phyloP scores from a whole-genome alignment of 495 filamentous ascomycete genomes.

The Halenospora varia region DNA sequence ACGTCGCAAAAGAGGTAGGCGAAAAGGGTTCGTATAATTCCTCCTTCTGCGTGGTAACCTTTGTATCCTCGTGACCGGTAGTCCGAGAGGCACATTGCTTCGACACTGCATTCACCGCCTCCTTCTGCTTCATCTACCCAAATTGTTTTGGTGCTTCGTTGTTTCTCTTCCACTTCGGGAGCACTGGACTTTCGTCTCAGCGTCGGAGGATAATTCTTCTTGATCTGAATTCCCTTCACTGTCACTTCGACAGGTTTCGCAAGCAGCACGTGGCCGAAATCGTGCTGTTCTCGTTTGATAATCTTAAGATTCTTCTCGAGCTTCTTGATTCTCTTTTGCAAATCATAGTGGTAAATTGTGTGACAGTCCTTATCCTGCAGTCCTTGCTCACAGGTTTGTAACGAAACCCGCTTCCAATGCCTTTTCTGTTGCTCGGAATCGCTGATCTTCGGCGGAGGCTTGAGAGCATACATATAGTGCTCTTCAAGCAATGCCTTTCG shows the following conservation, averaged over 20 bases:
- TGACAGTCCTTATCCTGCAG: conserved; percentile 86
- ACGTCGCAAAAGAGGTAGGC: conserved; percentile 91
- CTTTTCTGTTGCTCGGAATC: conserved; percentile 64
- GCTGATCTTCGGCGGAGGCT: conserved; percentile 8
- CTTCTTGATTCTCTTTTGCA: conserved; percentile 89
- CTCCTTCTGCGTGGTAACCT: conserved; percentile 89
- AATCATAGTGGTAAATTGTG: conserved; percentile 86
- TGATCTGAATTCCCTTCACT: conserved; percentile 70
- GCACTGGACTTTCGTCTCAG: conserved; percentile 22
- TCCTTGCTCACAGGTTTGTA: conserved; percentile 81
- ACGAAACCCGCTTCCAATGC: conserved; percentile 75
- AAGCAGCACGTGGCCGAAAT: conserved; percentile 82
- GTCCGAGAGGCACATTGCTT: conserved; percentile 86
- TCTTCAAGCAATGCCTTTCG: conserved; percentile 93
- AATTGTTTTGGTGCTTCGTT: conserved; percentile 66
- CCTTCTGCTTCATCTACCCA: conserved; percentile 76
- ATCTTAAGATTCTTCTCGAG: conserved; percentile 81
- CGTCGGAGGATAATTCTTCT: conserved; percentile 28
- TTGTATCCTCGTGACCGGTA: conserved; percentile 87
- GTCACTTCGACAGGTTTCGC: conserved; percentile 68
- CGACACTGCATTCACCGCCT: conserved; percentile 68
- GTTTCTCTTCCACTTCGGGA: conserved; percentile 12
- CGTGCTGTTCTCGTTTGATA: conserved; percentile 84
- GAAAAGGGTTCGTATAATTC: conserved; percentile 86
- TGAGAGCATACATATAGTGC: conserved; percentile 67